Evolutionary conservation across 176 grass and related monocot genomes (phyloP), one percentile per base, ranked within the genome.

Genomic region (Raddia distichophylla): DNA sequence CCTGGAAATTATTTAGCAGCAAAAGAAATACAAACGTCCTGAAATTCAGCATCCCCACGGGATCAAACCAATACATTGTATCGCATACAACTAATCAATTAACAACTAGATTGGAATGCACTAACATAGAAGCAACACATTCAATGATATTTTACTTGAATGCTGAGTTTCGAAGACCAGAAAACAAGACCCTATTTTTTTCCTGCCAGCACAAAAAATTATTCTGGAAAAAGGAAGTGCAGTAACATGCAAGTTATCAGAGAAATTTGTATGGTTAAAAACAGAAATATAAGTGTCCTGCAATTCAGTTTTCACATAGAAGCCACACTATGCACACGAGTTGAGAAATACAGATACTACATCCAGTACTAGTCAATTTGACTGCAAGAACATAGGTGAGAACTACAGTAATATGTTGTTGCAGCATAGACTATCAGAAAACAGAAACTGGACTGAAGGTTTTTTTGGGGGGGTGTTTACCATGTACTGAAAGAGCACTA

Each of bases 391-490:
- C 59, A 75, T 50, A 71, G 8, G 55, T 5, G 1, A 16, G 33
- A 19, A 13, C 14, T 58, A 44, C 11, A 3, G 15, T 52, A 45
- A 53, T 20, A 52, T 51, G 54, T 17, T 33, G 19, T 35, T 70
- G 74, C 10, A 35, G 37, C 8, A 45, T 4, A 45, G 18, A 86
- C 15, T 66, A 60, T 37, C 65, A 78, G 60, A 52, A 59, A 73
- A 66, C 4, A 57, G 58, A 59, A 72, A 48, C 22, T 12, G 34
- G 11, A 45, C 52, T 7, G 16, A 57, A 77, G 59, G 45, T 60
- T 53, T 73, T 75, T 63, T 52, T 67, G 72, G 45, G 55, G 55
- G 33, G 1, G 71, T 58, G 71, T 58, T 67, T 19, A 35, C 51
- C 56, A 72, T 76, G 70, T 63, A 45, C 67, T 12, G 16, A 10